phyloP scores from a whole-genome alignment of 2,329 filamentous ascomycete genomes.

The Penicillium rolfsii region DNA sequence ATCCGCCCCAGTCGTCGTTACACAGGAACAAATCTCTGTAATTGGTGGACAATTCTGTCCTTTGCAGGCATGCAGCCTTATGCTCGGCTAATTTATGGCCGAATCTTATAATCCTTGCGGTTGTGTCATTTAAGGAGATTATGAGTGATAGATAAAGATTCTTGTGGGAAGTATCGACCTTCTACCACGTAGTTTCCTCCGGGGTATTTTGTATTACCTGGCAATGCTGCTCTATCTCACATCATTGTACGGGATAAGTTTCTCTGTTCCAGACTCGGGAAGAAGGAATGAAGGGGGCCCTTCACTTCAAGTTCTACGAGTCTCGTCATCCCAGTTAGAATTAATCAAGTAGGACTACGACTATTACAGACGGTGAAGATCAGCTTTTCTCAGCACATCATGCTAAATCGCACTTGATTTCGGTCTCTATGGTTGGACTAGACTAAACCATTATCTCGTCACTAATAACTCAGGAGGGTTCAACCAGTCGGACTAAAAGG shows the following conservation, averaged over 20 bases:
- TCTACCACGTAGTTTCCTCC: background rate
- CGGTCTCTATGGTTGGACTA: background rate
- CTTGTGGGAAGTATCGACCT: background rate
- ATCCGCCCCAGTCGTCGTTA: background rate
- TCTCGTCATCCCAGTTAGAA: too few relatives aligned
- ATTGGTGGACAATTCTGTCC: background rate
- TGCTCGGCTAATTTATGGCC: background rate
- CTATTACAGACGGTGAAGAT: background rate
- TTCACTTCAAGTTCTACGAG: too few relatives aligned
- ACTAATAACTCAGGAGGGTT: background rate
- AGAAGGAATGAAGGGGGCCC: too few relatives aligned
- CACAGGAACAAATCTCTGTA: background rate
- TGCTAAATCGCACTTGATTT: background rate
- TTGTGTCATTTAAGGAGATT: background rate
- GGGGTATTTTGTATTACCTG: too few relatives aligned
- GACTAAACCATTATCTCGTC: background rate
- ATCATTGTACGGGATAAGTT: too few relatives aligned
- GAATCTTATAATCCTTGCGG: background rate
- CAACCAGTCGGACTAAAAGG: slow-evolving; percentile 11
- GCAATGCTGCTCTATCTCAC: background rate
- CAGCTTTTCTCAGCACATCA: too few relatives aligned
- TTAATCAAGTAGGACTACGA: too few relatives aligned
- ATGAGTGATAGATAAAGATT: background rate
- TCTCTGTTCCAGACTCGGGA: too few relatives aligned
- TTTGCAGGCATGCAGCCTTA: background rate